Evolutionary conservation across 2,329 filamentous ascomycete genomes (phyloP).

Genomic region (Zymoseptoria brevis): DNA sequence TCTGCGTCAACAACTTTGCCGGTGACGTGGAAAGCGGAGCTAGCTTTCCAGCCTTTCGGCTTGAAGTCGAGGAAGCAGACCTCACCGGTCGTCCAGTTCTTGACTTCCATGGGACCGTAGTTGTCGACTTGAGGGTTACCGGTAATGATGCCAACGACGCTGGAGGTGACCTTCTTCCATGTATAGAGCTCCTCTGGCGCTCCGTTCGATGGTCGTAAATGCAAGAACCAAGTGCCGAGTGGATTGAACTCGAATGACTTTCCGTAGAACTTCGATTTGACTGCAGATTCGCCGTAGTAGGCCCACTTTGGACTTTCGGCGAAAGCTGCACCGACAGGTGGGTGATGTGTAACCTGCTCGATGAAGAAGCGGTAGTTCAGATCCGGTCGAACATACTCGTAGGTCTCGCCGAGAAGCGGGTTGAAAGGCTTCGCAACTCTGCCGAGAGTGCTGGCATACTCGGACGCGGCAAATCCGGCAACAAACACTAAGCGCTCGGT

Average conservation of each 20-base stretch:
- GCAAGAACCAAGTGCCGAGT: conserved; percentile 93
- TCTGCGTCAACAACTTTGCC: conserved; percentile 75
- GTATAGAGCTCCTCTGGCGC: conserved; percentile 72
- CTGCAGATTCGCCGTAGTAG: conserved; percentile 89
- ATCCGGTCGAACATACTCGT: conserved; percentile 90
- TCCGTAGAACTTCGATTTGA: conserved; percentile 95
- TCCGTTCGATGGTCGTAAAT: conserved; percentile 65
- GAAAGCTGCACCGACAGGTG: conserved; percentile 85
- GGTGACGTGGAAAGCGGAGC: conserved; percentile 77
- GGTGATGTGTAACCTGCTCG: conserved; percentile 96
- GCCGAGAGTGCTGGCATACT: conserved; percentile 93
- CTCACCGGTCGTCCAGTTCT: conserved; percentile 94
- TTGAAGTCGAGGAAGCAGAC: conserved; percentile 89
- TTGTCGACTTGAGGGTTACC: conserved; percentile 96
- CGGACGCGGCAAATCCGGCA: conserved; percentile 88
- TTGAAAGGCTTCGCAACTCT: conserved; percentile 98
- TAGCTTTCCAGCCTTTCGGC: conserved; percentile 88
- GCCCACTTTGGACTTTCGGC: conserved; percentile 92
- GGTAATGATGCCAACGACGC: conserved; percentile 96
- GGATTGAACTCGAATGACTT: conserved; percentile 97
- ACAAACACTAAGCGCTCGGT: conserved; percentile 91
- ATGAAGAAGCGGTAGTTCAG: conserved; percentile 98
- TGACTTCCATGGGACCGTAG: conserved; percentile 93
- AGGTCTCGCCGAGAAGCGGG: conserved; percentile 89
- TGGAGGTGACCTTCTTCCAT: conserved; percentile 97